Evolutionary conservation across 2,329 filamentous ascomycete species (phyloP).

Genomic region (Calonectria pauciramosa): DNA sequence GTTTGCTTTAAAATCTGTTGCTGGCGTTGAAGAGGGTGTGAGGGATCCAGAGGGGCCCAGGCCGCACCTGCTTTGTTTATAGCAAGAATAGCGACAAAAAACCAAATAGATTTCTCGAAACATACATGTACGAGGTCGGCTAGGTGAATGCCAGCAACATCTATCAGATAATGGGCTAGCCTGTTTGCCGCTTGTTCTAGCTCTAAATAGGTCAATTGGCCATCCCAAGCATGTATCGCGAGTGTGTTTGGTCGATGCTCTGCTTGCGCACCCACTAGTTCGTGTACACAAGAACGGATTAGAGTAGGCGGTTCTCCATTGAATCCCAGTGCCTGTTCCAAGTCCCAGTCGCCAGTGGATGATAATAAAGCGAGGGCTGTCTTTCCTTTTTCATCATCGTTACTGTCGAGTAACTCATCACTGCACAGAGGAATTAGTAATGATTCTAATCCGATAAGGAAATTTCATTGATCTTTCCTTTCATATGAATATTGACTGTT

Average conservation of each 20-base stretch:
- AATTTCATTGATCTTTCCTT: background rate
- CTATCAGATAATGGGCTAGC: conserved; percentile 15
- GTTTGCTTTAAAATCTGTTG: background rate
- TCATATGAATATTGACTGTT: background rate
- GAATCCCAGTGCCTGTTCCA: background rate
- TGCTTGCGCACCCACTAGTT: conserved; percentile 27
- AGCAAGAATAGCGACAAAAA: conserved; percentile 46
- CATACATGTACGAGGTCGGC: conserved; percentile 20
- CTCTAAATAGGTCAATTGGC: conserved; percentile 37
- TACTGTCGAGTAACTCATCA: background rate
- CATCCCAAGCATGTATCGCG: conserved; percentile 42
- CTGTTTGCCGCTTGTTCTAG: conserved; percentile 11
- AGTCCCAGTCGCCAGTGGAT: background rate
- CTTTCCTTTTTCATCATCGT: background rate
- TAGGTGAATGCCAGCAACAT: background rate
- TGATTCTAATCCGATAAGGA: background rate
- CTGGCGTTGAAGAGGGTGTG: conserved; percentile 47
- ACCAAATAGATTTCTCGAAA: conserved; percentile 30
- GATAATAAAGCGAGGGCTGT: background rate
- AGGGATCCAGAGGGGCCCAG: conserved; percentile 52
- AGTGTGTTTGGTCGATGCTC: conserved; percentile 19
- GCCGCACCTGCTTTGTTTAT: conserved; percentile 51
- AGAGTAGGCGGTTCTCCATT: background rate
- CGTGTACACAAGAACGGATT: conserved; percentile 30
- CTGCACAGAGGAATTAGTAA: background rate